Evolutionary conservation across 2,329 filamentous ascomycete species (phyloP).

Genomic region (Hirsutella minnesotensis): DNA sequence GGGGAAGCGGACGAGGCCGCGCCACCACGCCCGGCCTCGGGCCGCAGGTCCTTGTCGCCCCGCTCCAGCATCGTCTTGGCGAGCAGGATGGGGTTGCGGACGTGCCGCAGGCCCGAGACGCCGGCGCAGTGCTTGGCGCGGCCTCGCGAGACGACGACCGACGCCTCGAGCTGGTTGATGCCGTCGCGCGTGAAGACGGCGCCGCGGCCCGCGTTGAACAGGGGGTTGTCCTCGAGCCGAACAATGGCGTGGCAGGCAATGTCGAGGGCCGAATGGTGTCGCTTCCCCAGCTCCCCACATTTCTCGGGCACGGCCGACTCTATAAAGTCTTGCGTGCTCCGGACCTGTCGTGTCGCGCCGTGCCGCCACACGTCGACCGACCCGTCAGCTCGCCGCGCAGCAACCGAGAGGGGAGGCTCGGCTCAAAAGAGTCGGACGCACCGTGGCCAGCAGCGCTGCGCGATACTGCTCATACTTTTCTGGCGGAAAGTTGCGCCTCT

Average conservation of each 20-base stretch:
- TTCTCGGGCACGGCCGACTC: slow-evolving; percentile 14
- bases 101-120: slow-evolving; percentile 57
- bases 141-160: slow-evolving; percentile 70
- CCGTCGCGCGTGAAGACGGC: slow-evolving; percentile 80
- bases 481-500: slow-evolving; percentile 44
- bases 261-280: slow-evolving; percentile 46
- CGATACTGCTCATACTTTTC: slow-evolving; percentile 48
- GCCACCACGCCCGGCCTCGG: too few species aligned
- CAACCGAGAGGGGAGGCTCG: too few species aligned
- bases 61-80: slow-evolving; percentile 59
- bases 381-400: too few species aligned
- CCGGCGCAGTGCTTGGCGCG: slow-evolving; percentile 66
- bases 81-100: slow-evolving; percentile 71
- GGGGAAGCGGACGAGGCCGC: slow-evolving; percentile 15
- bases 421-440: slow-evolving; percentile 22
- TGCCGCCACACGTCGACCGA: too few species aligned
- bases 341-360: slow-evolving; percentile 22
- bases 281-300: neutral
- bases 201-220: slow-evolving; percentile 78
- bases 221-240: slow-evolving; percentile 64
- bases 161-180: slow-evolving; percentile 75
- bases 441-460: slow-evolving; percentile 47
- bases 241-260: slow-evolving; percentile 64
- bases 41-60: slow-evolving; percentile 48
- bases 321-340: slow-evolving; percentile 35